phyloP scores from a whole-genome alignment of 75 land plant species.

The Picea sitchensis region DNA sequence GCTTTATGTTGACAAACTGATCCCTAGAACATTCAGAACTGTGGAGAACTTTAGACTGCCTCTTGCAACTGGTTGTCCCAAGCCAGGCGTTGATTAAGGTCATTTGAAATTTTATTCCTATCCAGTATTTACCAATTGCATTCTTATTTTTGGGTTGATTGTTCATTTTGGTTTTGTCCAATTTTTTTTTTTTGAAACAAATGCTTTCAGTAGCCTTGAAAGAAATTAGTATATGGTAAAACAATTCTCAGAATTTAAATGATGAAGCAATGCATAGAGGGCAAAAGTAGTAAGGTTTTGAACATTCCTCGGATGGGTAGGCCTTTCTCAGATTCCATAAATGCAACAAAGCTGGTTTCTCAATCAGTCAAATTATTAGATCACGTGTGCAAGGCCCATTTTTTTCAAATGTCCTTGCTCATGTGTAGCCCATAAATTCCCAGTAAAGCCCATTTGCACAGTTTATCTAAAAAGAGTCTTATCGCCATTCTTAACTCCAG shows the following conservation, averaged over 20 bases:
- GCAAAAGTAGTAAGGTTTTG: neutral
- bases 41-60: constrained; percentile 70
- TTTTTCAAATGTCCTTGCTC: no score
- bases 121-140: neutral
- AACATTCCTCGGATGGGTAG: neutral
- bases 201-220: neutral
- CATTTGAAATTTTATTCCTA: neutral
- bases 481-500: no score
- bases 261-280: neutral
- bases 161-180: neutral
- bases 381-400: no score
- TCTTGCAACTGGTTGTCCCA: constrained; percentile 71
- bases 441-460: no score
- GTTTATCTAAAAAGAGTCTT: no score
- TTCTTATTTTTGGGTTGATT: neutral
- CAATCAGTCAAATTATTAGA: no score
- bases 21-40: constrained; percentile 76
- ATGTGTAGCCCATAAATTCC: no score
- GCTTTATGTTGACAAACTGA: constrained; percentile 89
- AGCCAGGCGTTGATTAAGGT: constrained; percentile 47
- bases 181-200: neutral
- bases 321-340: neutral
- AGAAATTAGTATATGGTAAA: neutral
- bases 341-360: neutral
- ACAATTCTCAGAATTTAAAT: neutral